Evolutionary conservation across 1,139 yeast genomes (phyloP), one percentile per base, ranked within the genome.

Genomic region (Candida sojae): DNA sequence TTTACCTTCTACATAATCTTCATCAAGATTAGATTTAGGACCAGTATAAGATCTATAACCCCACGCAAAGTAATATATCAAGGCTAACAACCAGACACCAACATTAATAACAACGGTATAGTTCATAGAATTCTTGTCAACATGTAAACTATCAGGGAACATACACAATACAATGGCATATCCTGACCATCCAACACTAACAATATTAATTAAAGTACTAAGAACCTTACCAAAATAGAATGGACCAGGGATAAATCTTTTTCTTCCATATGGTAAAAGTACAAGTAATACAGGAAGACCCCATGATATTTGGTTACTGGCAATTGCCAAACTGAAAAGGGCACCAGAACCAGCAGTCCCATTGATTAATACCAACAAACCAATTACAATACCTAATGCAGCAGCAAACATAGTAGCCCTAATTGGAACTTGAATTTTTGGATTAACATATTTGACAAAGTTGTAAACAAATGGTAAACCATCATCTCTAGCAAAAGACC

Each of bases 391-490:
- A 8, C 81, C 73, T 13, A 78, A 59, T 33, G 62, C 48, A 35
- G 83, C 81, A 25, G 79, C 82, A 54, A 79, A 79, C 52, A 75
- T 63, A n/a, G 83, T 78, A 2, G 88, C 88, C 55, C 82, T 72
- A 43, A 82, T 62, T 12, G 90, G 90, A 26, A 82, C 85, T 28
- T 77, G 71, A 21, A 79, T 64, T 53, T 60, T 73, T 46, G 73
- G 71, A 60, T 83, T 71, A 48, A 84, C 85, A 43, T 70, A 77
- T 57, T 82, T 81, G 53, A 83, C 73, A 59, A 70, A 63, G 53
- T 53, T 67, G 55, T 60, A 54, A 55, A 76, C 71, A 49, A 74
- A 57, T 41, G 82, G 82, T 47, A 78, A 64, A 25, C 71, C 74
- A 50, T 70, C 71, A 51, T 70, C 75, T 58, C 75, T 57, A n/a